These are phyloP conservation scores for Neofusicoccum parvum DNA, from an alignment of 2,329 filamentous ascomycete species.

Conservation along the genomic window DNA sequence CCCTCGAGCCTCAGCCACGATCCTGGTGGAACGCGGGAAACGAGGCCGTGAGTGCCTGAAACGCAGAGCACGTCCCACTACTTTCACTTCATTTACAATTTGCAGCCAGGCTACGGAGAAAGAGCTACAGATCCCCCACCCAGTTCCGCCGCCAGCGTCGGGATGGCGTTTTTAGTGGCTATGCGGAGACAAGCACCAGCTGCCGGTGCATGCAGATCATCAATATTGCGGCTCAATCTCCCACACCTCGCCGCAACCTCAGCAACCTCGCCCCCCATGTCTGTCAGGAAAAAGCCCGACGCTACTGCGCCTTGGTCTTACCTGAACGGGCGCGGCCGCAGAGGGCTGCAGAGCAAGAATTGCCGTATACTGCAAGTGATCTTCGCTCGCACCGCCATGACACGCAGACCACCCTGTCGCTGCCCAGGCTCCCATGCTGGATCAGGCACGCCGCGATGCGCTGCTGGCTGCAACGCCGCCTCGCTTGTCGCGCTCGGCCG, in stretches of 20 bases:
- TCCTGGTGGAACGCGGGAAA: neutral
- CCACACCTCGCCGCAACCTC: neutral
- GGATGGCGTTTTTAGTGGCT: constrained; percentile 3
- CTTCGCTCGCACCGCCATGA: neutral
- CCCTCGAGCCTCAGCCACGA: neutral
- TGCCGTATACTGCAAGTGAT: constrained; percentile 4
- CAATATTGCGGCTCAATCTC: constrained; percentile 17
- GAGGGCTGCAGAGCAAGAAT: neutral
- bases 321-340: neutral
- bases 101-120: neutral
- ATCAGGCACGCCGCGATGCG: neutral
- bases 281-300: constrained; percentile 6
- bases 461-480: neutral
- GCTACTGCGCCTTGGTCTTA: constrained; percentile 9
- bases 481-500: neutral
- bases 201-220: constrained; percentile 1
- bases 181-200: neutral
- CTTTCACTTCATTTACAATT: neutral
- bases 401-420: neutral
- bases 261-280: neutral
- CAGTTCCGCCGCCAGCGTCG: neutral
- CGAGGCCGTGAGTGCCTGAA: neutral
- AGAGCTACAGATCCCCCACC: constrained; percentile 1
- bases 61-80: neutral
- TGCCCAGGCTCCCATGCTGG: neutral